Evolutionary conservation across 2,329 filamentous ascomycete species (phyloP).

Genomic region (Ophiostoma sp.): DNA sequence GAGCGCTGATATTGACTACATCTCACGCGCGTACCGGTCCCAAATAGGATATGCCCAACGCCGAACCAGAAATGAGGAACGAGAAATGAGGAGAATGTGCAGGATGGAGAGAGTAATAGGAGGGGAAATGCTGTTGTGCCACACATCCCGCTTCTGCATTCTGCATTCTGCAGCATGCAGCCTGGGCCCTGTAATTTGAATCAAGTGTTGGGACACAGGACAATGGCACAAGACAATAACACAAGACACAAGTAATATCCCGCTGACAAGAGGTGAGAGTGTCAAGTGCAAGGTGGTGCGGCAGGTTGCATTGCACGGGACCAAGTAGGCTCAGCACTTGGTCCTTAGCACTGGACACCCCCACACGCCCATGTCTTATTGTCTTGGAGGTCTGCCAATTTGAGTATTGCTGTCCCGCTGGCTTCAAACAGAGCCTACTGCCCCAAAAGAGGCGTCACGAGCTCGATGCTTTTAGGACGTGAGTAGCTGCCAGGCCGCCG

Average conservation of each 20-base stretch:
- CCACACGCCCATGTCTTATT: conserved; percentile 1
- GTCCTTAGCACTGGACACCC: not conserved
- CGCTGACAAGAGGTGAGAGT: conserved; percentile 14
- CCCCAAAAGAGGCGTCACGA: conserved; percentile 56
- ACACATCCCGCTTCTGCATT: not conserved
- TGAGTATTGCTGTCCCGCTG: not conserved
- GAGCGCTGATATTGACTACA: not conserved
- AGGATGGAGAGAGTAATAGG: not conserved
- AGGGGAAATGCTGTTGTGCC: conserved; percentile 6
- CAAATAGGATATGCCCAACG: conserved; percentile 16
- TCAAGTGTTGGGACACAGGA: not conserved
- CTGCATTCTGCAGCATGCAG: not conserved
- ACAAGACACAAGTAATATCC: not conserved
- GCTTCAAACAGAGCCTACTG: conserved; percentile 34
- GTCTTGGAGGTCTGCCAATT: not conserved
- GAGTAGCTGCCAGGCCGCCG: conserved; percentile 43
- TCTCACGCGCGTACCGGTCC: not conserved
- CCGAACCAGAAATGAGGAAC: conserved; percentile 7
- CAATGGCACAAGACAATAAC: conserved; percentile 1
- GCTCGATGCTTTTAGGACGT: conserved; percentile 58
- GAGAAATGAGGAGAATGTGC: conserved; percentile 5
- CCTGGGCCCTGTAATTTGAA: not conserved
- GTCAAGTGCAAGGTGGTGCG: conserved; percentile 4
- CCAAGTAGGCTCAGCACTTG: not conserved
- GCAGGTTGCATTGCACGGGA: conserved; percentile 12